Base-by-base conservation (phyloP, 129 eudicot genomes). In the Artemisia annua region DNA sequence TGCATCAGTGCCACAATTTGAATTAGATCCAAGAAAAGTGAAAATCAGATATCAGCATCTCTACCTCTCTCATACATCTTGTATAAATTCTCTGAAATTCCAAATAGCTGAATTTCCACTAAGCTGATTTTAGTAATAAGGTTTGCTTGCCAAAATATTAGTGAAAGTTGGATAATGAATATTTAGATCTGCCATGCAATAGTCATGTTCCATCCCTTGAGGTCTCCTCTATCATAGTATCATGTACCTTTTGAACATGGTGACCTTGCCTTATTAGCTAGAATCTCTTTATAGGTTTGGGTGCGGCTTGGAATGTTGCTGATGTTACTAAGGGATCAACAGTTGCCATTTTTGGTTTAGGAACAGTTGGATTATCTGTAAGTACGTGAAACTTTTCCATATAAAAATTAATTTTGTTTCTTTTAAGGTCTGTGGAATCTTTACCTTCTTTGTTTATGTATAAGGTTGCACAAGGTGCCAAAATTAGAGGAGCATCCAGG, bases 251-350 rank as follows among this genome's bases (percentile, higher is more conserved):
- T 39, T 39, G 46, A 39, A 39, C 35, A 3, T 46, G 71, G 46
- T 79, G 32, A 9, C 11, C 17, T 13, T 69, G 54, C 58, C 63
- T 74, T 11, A 65, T 17, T 26, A 68, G 20, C 48, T 67, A 12
- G 53, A 48, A 52, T 48, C 12, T 52, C 26, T 19, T 63, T 8
- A 68, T 68, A 92, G 97, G 97, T 56, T 82, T 92, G 57, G 97
- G 97, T 72, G 97, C 97, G 24, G 97, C 97, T 81, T 92, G 97
- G 97, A 89, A 85, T 76, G 91, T 92, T 81, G 97, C 97, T 78
- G 76, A 92, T 83, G 74, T 92, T 65, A 73, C 87, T 10, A 83
- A 86, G 67, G 86, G 96, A 63, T 92, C 96, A 9, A 89, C 85
- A 3, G 94, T 90, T 61, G 97, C 89, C 70, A 85, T 95, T 71